Conservation (phyloP, 495 filamentous ascomycete genomes). For the Amorphotheca resinae region DNA sequence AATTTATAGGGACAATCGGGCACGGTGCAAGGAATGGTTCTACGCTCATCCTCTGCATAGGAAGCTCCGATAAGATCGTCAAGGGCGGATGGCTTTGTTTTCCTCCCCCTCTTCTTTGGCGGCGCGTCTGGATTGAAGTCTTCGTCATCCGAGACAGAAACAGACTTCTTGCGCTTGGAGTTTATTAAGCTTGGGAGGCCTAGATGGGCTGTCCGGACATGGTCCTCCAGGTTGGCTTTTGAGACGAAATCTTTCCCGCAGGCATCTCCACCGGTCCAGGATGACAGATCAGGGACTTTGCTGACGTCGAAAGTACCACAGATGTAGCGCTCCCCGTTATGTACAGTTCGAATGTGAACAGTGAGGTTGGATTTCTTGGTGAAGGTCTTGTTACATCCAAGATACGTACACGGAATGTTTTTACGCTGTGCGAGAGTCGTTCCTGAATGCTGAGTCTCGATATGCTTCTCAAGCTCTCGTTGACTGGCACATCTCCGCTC, state of each 20-base stretch:
- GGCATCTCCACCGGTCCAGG: slow-evolving; percentile 53
- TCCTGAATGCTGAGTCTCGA: slow-evolving; percentile 55
- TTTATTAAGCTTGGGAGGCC: slow-evolving; percentile 32
- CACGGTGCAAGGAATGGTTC: slow-evolving; percentile 44
- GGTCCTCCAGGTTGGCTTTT: slow-evolving; percentile 67
- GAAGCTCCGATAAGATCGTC: slow-evolving; percentile 45
- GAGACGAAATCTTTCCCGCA: slow-evolving; percentile 58
- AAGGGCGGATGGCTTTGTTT: slow-evolving; percentile 4
- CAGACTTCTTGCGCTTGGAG: slow-evolving; percentile 24
- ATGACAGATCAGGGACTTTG: slow-evolving; percentile 39
- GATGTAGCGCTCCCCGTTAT: slow-evolving; percentile 57
- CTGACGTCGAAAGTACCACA: slow-evolving; percentile 57
- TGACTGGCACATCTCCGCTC: slow-evolving; percentile 46
- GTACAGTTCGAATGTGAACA: slow-evolving; percentile 62
- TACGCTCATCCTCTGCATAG: slow-evolving; percentile 34
- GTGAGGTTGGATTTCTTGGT: slow-evolving; percentile 68
- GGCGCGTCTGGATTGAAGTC: slow-evolving; percentile 7
- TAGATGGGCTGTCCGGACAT: slow-evolving; percentile 65
- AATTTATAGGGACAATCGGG: slow-evolving; percentile 47
- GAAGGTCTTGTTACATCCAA: slow-evolving; percentile 58
- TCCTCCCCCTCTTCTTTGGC: slow-evolving; percentile 11
- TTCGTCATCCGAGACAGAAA: slow-evolving; percentile 7
- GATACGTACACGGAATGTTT: slow-evolving; percentile 47
- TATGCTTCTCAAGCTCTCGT: slow-evolving; percentile 50
- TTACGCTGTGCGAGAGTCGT: slow-evolving; percentile 48